Evolutionary conservation across 257 asterid genomes (phyloP), one percentile per base, ranked within the genome.

Genomic region (Capsicum pubescens): DNA sequence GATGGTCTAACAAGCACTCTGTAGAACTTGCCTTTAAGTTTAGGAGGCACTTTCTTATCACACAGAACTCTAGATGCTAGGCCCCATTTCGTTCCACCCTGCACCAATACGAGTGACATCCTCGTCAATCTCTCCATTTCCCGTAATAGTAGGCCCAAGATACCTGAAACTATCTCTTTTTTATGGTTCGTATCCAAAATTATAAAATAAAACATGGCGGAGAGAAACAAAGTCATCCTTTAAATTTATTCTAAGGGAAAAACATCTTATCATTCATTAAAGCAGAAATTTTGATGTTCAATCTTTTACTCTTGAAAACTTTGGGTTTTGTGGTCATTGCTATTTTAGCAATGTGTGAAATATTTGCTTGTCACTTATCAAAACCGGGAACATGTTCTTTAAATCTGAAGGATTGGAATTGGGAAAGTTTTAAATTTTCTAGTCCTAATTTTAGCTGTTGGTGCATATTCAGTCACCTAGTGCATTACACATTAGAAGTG

Each of bases 221-320:
- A 72, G 59, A 72, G 59, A 72, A 48, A 72, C 48, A 72, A 72
- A 52, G 59, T 50, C 59, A 48, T 48, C n/a, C 42, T 48, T 19
- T 59, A 48, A 48, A 48, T 52, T 52, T 48, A 12, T 72, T 48
- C 1, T 6, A 13, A 72, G 80, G 80, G 72, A 19, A 48, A 72
- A 44, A 12, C 58, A 48, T 72, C 60, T 19, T 42, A 72, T 48
- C 60, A 3, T 48, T 19, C 80, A 3, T 72, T 48, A 19, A 19
- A 48, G 59, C 48, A 72, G 59, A 72, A n/a, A 48, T 46, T 72
- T 72, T 72, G 80, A 72, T 48, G 80, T 72, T 72, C 59, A 19
- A 72, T 72, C 42, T 72, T 72, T 19, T 72, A 50, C 42, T 71
- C 36, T 44, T 71, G 79, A 71, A 11, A 19, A 10, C 11, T 6